These are phyloP conservation scores for Syzygium jambos DNA, from an alignment of 345 rosid genomes.

Conservation along the genomic window DNA sequence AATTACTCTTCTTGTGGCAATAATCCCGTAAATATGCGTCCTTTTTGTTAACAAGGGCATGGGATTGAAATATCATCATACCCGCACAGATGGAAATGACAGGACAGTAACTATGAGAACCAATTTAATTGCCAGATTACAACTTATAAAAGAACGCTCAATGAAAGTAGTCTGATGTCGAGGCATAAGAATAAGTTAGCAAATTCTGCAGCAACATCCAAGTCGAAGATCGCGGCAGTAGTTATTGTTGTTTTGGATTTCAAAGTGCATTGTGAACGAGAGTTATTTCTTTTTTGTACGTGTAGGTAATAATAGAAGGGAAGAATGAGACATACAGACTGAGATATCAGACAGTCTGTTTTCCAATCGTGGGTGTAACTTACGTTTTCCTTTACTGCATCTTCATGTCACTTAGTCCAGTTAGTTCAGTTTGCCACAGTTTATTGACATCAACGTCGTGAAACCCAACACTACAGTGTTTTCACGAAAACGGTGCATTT, in stretches of 20 bases:
- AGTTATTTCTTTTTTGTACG: neutral
- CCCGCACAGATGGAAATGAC: neutral
- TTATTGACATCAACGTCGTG: neutral
- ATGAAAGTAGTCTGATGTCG: too few species aligned
- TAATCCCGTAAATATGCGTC: constrained; percentile 25
- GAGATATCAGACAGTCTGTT: neutral
- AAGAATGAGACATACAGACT: neutral
- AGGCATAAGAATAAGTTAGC: neutral
- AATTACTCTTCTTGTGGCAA: constrained; percentile 42
- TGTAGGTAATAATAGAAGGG: neutral
- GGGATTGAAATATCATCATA: neutral
- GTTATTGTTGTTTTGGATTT: neutral
- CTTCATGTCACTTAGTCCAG: neutral
- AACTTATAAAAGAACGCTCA: constrained; percentile 4
- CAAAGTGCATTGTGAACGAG: neutral
- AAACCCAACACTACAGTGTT: neutral
- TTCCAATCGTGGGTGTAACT: neutral
- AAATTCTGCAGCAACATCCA: neutral
- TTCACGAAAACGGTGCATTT: neutral
- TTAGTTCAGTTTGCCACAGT: neutral
- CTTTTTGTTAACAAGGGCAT: neutral
- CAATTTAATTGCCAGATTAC: neutral
- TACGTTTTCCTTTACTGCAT: neutral
- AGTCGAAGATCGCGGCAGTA: neutral
- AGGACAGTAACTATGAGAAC: neutral